These are phyloP conservation scores for Breviolum minutum DNA, from an alignment of 73 alveolate species.

Conservation along the genomic window DNA sequence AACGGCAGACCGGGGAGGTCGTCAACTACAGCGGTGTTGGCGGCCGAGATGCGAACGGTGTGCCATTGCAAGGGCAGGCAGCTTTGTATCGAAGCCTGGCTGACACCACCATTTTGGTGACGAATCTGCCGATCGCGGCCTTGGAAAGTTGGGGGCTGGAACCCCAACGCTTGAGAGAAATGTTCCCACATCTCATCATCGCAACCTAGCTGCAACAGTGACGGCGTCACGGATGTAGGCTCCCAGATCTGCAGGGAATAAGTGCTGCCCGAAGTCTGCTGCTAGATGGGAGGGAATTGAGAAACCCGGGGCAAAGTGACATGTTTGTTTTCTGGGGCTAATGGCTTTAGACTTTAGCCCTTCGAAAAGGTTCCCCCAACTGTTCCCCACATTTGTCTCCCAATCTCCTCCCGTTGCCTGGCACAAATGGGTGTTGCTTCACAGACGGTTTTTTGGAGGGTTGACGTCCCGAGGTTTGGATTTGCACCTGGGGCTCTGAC, in stretches of 20 bases:
- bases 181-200: constrained; percentile 88
- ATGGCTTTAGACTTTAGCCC: too few species aligned
- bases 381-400: too few species aligned
- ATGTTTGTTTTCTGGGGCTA: too few species aligned
- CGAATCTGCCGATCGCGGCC: constrained; percentile 74
- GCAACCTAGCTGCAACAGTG: background rate
- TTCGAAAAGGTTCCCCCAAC: too few species aligned
- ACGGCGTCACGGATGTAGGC: too few species aligned
- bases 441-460: too few species aligned
- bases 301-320: too few species aligned
- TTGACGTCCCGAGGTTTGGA: constrained; percentile 53
- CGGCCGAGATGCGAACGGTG: constrained; percentile 50
- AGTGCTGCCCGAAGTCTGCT: too few species aligned
- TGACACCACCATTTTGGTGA: constrained; percentile 42
- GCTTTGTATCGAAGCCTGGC: constrained; percentile 75
- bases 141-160: constrained; percentile 58
- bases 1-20: background rate
- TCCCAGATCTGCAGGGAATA: too few species aligned
- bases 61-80: constrained; percentile 78
- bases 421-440: too few species aligned
- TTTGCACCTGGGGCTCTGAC: constrained; percentile 84
- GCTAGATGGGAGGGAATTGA: too few species aligned
- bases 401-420: too few species aligned
- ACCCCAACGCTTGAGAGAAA: constrained; percentile 31
- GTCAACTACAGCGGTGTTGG: constrained; percentile 81